Evolutionary conservation across 75 land plant genomes (phyloP).

Genomic region (Pseudotsuga menziesii): DNA sequence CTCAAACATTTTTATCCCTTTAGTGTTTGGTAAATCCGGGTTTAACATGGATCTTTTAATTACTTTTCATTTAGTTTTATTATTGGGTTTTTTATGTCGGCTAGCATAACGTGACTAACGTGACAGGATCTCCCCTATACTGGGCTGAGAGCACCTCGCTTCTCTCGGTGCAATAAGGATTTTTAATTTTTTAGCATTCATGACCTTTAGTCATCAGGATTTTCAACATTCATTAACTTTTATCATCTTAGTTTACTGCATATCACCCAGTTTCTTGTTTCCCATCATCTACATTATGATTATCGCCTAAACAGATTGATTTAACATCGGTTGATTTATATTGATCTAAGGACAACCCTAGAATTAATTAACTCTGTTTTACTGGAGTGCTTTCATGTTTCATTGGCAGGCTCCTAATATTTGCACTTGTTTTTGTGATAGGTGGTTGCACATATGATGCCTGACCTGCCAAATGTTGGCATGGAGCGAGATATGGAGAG

Average conservation of each 20-base stretch:
- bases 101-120: no score
- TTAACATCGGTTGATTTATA: neutral
- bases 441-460: conserved; percentile 99
- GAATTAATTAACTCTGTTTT: neutral
- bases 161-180: no score
- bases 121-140: no score
- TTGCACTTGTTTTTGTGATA: conserved; percentile 18
- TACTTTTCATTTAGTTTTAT: no score
- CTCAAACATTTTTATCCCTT: no score
- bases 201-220: neutral
- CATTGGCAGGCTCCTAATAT: neutral
- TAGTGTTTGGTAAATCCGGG: no score
- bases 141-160: no score
- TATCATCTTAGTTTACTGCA: neutral
- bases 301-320: neutral
- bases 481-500: conserved; percentile 97
- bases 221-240: neutral
- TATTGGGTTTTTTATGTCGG: no score
- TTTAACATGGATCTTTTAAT: no score
- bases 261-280: neutral
- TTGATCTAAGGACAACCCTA: neutral
- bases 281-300: neutral
- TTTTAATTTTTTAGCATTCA: neutral
- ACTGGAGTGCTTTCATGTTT: neutral
- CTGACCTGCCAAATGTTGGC: conserved; percentile 98